Evolutionary conservation across 2,329 filamentous ascomycete species (phyloP), one percentile per base, ranked within the genome.

Genomic region (Ophiostoma tasmaniense): DNA sequence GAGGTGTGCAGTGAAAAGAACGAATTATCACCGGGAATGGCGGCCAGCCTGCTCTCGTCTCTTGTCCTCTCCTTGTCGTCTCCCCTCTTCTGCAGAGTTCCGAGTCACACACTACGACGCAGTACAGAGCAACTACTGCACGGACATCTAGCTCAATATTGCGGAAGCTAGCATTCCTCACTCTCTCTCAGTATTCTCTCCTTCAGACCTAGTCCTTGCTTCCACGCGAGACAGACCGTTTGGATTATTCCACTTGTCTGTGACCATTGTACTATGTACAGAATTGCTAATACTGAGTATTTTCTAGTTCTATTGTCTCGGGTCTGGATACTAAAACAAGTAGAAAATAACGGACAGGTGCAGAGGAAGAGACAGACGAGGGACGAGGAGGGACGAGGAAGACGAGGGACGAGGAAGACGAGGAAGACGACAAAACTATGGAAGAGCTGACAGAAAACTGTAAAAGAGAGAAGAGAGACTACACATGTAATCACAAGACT

Each of bases 211-310:
- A 33, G 50, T 14, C 22, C 50, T 55, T 55, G 50, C 50, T 28
- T 28, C 55, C 55, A 61, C 55, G 55, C 55, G 55, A 61, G 55
- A 61, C 52, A 59, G 52, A 52, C 45, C 45, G 22, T n/a, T n/a
- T n/a, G 30, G 55, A 10, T 61, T 30, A 61, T 61, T 61, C 55
- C 13, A 61, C 55, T 61, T 61, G 55, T 59, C n/a, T n/a, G n/a
- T n/a, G n/a, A n/a, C n/a, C n/a, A n/a, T n/a, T n/a, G 33, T 33
- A 4, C 8, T 33, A 4, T 33, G 33, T 33, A 33, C 33, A 33
- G 33, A 33, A 33, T 33, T 33, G 33, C 33, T 33, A 33, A 33
- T 33, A 33, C 33, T 33, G 33, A 6, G 8, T 33, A 33, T 33
- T 33, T 33, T 33, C 33, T 33, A 33, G 5, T 33, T 33, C 33